These are phyloP conservation scores for Penicillium flavigenum DNA, from an alignment of 495 filamentous ascomycete species.

Conservation along the genomic window DNA sequence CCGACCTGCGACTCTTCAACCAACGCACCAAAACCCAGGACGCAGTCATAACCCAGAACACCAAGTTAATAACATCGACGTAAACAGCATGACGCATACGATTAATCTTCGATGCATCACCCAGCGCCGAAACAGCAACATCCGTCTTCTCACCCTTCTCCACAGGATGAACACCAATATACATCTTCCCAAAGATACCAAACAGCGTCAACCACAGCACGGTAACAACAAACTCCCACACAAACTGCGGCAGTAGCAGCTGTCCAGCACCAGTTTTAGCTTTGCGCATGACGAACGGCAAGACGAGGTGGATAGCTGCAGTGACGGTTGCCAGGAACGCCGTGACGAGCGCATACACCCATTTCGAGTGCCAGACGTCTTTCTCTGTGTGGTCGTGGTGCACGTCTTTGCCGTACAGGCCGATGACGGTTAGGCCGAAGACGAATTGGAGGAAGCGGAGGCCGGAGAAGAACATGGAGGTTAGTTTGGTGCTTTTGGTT, in stretches of 20 bases:
- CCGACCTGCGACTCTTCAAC: conserved; percentile 29
- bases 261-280: conserved; percentile 33
- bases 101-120: conserved; percentile 44
- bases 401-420: conserved; percentile 75
- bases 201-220: conserved; percentile 79
- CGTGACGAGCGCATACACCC: conserved; percentile 72
- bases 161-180: conserved; percentile 63
- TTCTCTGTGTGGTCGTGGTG: conserved; percentile 52
- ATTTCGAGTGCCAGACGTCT: conserved; percentile 59
- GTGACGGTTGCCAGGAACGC: conserved; percentile 61
- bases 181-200: conserved; percentile 78
- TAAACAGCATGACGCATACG: conserved; percentile 87
- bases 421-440: conserved; percentile 71
- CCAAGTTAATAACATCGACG: conserved; percentile 71
- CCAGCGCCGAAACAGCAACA: conserved; percentile 7
- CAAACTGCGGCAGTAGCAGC: conserved; percentile 49
- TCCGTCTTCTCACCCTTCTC: conserved; percentile 41
- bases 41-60: conserved; percentile 67
- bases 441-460: conserved; percentile 71
- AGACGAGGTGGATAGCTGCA: conserved; percentile 54
- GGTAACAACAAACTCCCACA: conserved; percentile 67
- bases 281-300: conserved; percentile 51
- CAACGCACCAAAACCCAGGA: conserved; percentile 43
- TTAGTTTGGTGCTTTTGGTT: conserved; percentile 16
- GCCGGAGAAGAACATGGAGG: conserved; percentile 30